Conservation (phyloP, 805 yeast species). For the Starmerella vitae region DNA sequence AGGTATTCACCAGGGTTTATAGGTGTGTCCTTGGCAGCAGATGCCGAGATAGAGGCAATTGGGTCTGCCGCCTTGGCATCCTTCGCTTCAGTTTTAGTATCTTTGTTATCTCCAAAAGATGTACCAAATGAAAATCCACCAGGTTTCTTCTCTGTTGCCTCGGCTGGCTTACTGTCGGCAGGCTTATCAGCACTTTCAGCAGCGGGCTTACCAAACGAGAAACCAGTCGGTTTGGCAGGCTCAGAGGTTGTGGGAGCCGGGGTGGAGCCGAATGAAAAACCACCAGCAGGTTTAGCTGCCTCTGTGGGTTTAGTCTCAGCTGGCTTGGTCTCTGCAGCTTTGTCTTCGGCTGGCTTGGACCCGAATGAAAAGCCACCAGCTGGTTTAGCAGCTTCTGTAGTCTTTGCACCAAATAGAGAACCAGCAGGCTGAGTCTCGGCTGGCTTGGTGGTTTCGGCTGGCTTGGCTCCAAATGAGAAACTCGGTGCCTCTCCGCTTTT, state of each 20-base stretch:
- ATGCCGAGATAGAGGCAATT: conserved; percentile 10
- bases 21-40: conserved; percentile 1
- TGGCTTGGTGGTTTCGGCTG: too few relatives aligned
- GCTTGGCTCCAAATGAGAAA: too few relatives aligned
- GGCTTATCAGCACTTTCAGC: not conserved
- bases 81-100: not conserved
- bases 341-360: conserved; percentile 5
- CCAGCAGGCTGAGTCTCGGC: too few relatives aligned
- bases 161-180: conserved; percentile 1
- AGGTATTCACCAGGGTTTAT: conserved; percentile 40
- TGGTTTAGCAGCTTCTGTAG: conserved; percentile 12
- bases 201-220: conserved; percentile 22
- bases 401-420: conserved; percentile 3
- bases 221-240: conserved; percentile 9
- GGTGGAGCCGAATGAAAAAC: conserved; percentile 24
- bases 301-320: conserved; percentile 1
- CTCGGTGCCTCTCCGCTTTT: too few relatives aligned
- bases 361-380: conserved; percentile 13
- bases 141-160: not conserved
- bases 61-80: conserved; percentile 3
- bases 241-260: conserved; percentile 10
- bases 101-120: conserved; percentile 15
- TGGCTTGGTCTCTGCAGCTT: conserved; percentile 6
- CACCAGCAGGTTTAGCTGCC: conserved; percentile 9
- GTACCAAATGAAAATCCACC: conserved; percentile 21